Percentiles rank a stretch among this genome's conserved stretches.
Conservation (phyloP, 331 rosid genomes). For the Pyrus hybrid region DNA sequence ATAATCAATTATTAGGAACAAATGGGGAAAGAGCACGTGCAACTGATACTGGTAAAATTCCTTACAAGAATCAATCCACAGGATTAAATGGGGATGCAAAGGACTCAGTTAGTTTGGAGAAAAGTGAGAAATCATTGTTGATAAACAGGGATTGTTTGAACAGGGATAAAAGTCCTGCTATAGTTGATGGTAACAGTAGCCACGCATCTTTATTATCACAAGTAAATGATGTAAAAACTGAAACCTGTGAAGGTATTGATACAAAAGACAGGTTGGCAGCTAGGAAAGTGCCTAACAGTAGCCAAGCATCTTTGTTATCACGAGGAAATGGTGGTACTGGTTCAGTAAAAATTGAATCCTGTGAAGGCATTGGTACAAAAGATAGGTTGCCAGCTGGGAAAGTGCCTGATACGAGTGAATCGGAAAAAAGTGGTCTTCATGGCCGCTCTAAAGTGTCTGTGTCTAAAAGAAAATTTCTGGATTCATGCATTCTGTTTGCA, state of each 20-base stretch:
- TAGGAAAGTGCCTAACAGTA: conserved; percentile 11
- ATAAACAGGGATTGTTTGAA: conserved; percentile 35
- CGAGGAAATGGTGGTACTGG: conserved; percentile 30
- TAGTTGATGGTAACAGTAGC: conserved; percentile 14
- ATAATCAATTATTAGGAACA: conserved; percentile 26
- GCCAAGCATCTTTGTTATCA: conserved; percentile 20
- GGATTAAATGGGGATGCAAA: conserved; percentile 39
- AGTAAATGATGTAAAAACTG: conserved; percentile 40
- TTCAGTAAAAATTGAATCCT: conserved; percentile 30
- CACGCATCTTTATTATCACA: conserved; percentile 21
- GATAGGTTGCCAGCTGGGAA: conserved; percentile 18
- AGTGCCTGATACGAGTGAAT: conserved; percentile 27
- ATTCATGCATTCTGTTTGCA: conserved; percentile 48
- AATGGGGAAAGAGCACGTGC: conserved; percentile 3
- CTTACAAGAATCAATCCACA: neutral
- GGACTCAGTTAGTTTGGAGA: conserved; percentile 34
- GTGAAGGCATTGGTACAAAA: conserved; percentile 24
- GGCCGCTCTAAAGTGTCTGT: conserved; percentile 19
- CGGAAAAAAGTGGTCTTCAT: conserved; percentile 34
- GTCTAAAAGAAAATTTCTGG: conserved; percentile 50
- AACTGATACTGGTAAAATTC: neutral
- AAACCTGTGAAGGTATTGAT: conserved; percentile 20
- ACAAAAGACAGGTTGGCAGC: conserved; percentile 22
- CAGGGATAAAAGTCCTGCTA: conserved; percentile 23
- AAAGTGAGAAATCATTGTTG: conserved; percentile 35